Evolutionary conservation across 208 protist species (phyloP).

Genomic region (Tritrichomonas musculus): DNA sequence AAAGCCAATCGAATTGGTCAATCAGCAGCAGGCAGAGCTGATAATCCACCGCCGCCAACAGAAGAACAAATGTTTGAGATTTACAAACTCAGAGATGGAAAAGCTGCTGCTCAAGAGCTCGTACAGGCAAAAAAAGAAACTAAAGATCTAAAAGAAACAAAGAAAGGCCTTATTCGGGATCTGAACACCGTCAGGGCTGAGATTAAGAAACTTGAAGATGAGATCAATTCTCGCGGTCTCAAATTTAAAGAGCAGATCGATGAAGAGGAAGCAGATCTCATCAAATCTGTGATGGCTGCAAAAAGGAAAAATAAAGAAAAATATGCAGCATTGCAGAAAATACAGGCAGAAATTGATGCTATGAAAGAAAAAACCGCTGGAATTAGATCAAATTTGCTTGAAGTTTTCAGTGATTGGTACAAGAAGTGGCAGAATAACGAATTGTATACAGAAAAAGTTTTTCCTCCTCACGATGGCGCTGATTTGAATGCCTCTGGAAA

Average conservation of each 20-base stretch:
- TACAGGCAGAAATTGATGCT: neutral
- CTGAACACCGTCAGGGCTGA: neutral
- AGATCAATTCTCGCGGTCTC: neutral
- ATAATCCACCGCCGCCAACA: neutral
- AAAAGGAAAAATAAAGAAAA: neutral
- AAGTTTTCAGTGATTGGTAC: neutral
- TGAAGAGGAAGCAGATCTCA: neutral
- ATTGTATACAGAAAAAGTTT: neutral
- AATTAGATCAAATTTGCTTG: neutral
- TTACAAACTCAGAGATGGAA: neutral
- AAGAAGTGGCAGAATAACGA: slow-evolving; percentile 2
- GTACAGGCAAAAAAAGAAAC: neutral
- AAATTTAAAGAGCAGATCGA: neutral
- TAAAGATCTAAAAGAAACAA: neutral
- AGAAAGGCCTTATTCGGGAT: neutral
- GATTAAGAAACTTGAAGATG: neutral
- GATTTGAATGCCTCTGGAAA: neutral
- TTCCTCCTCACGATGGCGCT: neutral
- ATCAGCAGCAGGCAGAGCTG: neutral
- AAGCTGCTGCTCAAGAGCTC: neutral
- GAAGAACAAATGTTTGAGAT: slow-evolving; percentile 24
- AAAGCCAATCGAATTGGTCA: neutral
- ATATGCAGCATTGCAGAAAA: slow-evolving; percentile 4
- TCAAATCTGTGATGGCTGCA: neutral
- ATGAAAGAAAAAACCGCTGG: neutral